These are phyloP conservation scores for Leishmania aethiopica DNA, from an alignment of 208 protist species.

Conservation along the genomic window DNA sequence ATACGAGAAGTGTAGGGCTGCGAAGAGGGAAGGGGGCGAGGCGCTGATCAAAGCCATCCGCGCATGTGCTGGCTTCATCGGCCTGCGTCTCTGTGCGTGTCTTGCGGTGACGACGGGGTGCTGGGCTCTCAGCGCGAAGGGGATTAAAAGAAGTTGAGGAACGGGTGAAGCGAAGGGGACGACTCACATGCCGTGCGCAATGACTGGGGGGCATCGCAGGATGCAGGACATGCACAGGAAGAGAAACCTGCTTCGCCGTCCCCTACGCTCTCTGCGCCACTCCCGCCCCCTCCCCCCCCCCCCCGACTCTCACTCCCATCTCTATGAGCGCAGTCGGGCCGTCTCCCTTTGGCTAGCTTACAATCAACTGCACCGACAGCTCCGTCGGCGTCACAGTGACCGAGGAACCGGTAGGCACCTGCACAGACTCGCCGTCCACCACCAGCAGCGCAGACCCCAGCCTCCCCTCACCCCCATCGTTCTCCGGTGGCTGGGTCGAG, in stretches of 20 bases:
- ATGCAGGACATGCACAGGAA: background rate
- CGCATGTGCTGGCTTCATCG: background rate
- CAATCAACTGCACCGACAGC: slow-evolving; percentile 34
- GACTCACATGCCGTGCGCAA: background rate
- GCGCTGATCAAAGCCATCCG: background rate
- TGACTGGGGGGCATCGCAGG: background rate
- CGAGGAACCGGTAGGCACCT: slow-evolving; percentile 40
- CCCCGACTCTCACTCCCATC: background rate
- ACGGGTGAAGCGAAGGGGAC: background rate
- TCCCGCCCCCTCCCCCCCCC: too few relatives aligned
- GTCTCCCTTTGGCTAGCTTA: slow-evolving; percentile 25
- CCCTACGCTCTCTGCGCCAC: background rate
- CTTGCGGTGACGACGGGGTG: background rate
- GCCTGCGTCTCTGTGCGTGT: too few relatives aligned
- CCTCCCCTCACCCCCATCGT: background rate
- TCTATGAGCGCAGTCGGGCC: background rate
- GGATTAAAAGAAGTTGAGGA: background rate
- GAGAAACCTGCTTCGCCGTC: background rate
- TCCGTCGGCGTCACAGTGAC: slow-evolving; percentile 47
- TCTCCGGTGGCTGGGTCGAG: background rate
- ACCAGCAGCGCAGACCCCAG: slow-evolving; percentile 33
- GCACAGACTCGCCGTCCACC: slow-evolving; percentile 65
- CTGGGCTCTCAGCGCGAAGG: background rate
- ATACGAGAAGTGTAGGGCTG: background rate
- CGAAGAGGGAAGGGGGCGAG: background rate